phyloP scores from a whole-genome alignment of 495 filamentous ascomycete genomes.

The Hypoxylon trugodes region DNA sequence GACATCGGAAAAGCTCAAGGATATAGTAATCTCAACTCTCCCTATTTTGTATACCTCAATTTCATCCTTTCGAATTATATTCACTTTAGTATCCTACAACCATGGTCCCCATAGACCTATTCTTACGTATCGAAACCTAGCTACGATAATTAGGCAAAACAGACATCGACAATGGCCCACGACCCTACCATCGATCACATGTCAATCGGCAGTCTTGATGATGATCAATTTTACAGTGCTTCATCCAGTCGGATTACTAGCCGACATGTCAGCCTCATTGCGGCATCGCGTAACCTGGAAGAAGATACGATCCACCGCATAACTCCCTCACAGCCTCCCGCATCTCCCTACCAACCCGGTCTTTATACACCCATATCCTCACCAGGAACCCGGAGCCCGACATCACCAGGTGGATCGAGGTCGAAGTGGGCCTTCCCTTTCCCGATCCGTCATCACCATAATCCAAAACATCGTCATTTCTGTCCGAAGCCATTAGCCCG shows the following conservation, averaged over 20 bases:
- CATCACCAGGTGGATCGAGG: background rate
- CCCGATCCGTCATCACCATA: constrained; percentile 15
- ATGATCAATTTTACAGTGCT: constrained; percentile 33
- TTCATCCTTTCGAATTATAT: background rate
- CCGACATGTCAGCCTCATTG: constrained; percentile 19
- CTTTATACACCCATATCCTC: background rate
- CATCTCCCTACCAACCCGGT: constrained; percentile 5
- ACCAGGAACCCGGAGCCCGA: constrained; percentile 2
- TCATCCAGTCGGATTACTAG: constrained; percentile 21
- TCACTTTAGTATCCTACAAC: constrained; percentile 23
- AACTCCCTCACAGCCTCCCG: constrained; percentile 1
- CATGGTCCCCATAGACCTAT: constrained; percentile 10
- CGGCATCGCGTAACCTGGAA: constrained; percentile 10
- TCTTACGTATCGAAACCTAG: background rate
- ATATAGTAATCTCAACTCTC: background rate
- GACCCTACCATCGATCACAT: constrained; percentile 5
- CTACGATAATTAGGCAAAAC: constrained; percentile 7
- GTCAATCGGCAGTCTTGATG: constrained; percentile 21
- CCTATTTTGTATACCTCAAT: background rate
- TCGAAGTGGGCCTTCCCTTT: constrained; percentile 23
- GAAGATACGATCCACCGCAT: constrained; percentile 11
- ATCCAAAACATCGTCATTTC: constrained; percentile 31
- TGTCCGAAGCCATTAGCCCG: constrained; percentile 24
- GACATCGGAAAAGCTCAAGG: background rate
- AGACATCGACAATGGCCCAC: constrained; percentile 16